Conservation (phyloP, 2,329 filamentous ascomycete genomes). For the Apiospora koreana region DNA sequence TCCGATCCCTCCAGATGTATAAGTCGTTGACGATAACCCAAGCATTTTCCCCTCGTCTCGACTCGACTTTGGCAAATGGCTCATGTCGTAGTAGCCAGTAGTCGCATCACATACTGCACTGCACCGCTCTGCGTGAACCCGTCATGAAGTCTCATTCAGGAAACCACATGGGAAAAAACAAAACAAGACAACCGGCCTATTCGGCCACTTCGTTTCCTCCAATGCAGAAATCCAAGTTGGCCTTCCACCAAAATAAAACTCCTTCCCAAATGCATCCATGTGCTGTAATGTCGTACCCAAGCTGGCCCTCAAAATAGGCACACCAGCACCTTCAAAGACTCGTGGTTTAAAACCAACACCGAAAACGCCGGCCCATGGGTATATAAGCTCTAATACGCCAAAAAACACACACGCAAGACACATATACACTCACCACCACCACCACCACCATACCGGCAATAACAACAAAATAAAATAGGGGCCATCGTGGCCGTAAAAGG, state of each 20-base stretch:
- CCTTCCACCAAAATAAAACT: neutral
- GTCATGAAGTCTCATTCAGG: neutral
- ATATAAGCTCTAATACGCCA: conserved; percentile 8
- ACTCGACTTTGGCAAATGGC: neutral
- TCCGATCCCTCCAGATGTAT: neutral
- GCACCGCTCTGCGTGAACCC: neutral
- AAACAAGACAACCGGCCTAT: neutral
- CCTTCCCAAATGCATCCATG: conserved; percentile 6
- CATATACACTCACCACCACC: neutral
- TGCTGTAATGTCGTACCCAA: neutral
- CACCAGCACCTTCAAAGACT: neutral
- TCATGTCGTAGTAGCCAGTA: neutral
- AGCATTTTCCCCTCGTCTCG: neutral
- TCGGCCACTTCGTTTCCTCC: neutral
- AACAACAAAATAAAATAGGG: neutral
- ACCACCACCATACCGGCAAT: too few species aligned
- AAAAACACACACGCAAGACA: neutral
- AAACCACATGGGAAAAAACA: neutral
- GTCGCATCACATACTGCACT: neutral
- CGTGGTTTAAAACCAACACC: conserved; percentile 6
- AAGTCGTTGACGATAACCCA: neutral
- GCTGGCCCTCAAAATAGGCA: conserved; percentile 1
- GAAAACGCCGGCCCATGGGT: conserved; percentile 9
- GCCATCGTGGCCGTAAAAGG: too few species aligned
- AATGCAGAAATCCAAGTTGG: neutral